phyloP scores from a whole-genome alignment of 352 stramenopile species.

The Globisporangium echinulatum region DNA sequence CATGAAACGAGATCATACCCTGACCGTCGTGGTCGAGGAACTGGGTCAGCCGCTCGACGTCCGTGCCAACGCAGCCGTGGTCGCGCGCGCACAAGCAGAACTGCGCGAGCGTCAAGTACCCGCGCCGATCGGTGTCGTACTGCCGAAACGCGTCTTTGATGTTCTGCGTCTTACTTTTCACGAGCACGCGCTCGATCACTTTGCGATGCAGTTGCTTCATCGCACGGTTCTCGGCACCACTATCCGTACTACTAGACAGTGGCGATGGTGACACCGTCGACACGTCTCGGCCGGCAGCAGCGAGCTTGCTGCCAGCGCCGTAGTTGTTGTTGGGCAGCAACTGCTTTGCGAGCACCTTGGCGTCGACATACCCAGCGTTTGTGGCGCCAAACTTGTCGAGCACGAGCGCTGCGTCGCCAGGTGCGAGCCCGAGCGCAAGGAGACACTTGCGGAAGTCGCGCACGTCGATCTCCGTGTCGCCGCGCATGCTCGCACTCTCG shows the following conservation, averaged over 20 bases:
- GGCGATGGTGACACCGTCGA: neutral
- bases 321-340: constrained; percentile 17
- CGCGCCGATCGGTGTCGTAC: constrained; percentile 44
- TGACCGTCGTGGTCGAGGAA: constrained; percentile 31
- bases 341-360: constrained; percentile 14
- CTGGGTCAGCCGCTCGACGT: constrained; percentile 44
- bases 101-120: constrained; percentile 35
- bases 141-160: constrained; percentile 64
- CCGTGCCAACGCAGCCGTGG: constrained; percentile 39
- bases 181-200: constrained; percentile 47
- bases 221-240: constrained; percentile 3
- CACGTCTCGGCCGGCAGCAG: too few species aligned
- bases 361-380: constrained; percentile 13
- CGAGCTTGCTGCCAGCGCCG: neutral
- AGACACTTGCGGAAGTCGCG: constrained; percentile 29
- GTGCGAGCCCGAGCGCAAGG: constrained; percentile 22
- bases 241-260: neutral
- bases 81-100: constrained; percentile 49
- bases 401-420: constrained; percentile 24
- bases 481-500: constrained; percentile 4
- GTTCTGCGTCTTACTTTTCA: constrained; percentile 44
- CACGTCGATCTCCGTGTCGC: constrained; percentile 14
- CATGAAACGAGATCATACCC: constrained; percentile 43
- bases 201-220: constrained; percentile 47
- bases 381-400: constrained; percentile 22